Evolutionary conservation across 2,329 filamentous ascomycete species (phyloP).

Genomic region (Apiospora arundinis): DNA sequence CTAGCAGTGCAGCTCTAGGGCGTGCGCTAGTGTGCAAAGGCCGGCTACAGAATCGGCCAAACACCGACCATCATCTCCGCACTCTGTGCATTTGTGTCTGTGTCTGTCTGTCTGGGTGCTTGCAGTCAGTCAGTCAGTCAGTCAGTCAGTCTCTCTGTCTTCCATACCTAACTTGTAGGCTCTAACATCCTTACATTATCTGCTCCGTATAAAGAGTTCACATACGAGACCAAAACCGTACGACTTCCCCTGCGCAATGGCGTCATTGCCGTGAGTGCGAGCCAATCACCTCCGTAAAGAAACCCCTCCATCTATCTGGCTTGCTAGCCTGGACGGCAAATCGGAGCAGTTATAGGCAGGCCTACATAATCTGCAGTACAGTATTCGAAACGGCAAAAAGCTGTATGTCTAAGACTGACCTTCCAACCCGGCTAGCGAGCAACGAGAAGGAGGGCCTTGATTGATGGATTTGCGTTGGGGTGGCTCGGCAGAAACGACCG

Average conservation of each 20-base stretch:
- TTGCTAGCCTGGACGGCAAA: conserved; percentile 6
- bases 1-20: not conserved
- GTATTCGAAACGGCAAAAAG: conserved; percentile 1
- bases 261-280: not conserved
- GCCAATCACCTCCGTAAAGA: conserved; percentile 7
- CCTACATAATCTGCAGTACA: conserved; percentile 10
- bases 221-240: conserved; percentile 13
- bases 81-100: not conserved
- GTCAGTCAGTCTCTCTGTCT: not conserved
- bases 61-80: conserved; percentile 9
- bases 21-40: conserved; percentile 6
- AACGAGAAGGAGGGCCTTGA: not conserved
- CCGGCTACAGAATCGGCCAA: conserved; percentile 10
- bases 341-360: not conserved
- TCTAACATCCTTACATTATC: no score
- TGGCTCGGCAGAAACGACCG: conserved; percentile 11
- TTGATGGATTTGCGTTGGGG: not conserved
- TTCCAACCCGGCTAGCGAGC: not conserved
- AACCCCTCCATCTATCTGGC: not conserved
- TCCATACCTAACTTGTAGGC: not conserved
- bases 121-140: no score
- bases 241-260: conserved; percentile 12
- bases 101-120: not conserved
- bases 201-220: not conserved
- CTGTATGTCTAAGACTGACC: conserved; percentile 9